A percentile compares a stretch with the other conserved stretches of the same genome.
Conservation (phyloP, 805 yeast genomes). For the Pichia insulana region DNA sequence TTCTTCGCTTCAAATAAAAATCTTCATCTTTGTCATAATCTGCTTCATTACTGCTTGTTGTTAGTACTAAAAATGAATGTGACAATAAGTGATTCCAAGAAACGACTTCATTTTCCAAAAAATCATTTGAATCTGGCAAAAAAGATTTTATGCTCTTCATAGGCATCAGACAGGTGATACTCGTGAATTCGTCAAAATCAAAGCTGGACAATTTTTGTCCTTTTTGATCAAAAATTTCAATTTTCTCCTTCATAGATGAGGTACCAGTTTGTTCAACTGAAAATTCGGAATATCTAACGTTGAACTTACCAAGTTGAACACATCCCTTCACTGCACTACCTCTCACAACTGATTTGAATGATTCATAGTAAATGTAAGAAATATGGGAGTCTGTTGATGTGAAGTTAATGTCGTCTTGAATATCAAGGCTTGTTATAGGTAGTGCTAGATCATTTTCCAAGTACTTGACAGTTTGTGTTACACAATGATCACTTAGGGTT, state of each 20-base stretch:
- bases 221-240: background rate
- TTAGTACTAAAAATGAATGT: constrained; percentile 12
- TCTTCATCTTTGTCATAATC: constrained; percentile 5
- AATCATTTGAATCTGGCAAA: constrained; percentile 7
- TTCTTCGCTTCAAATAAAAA: background rate
- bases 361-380: too few relatives aligned
- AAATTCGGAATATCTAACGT: constrained; percentile 2
- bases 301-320: background rate
- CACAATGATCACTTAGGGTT: too few relatives aligned
- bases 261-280: background rate
- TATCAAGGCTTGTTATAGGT: too few relatives aligned
- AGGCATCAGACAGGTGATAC: constrained; percentile 9
- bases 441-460: too few relatives aligned
- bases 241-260: background rate
- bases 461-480: too few relatives aligned
- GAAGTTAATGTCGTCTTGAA: too few relatives aligned
- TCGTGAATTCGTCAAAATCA: constrained; percentile 13
- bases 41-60: constrained; percentile 4
- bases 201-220: constrained; percentile 6
- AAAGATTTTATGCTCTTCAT: constrained; percentile 1
- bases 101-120: constrained; percentile 7
- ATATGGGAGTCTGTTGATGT: too few relatives aligned
- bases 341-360: too few relatives aligned
- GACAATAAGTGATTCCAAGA: background rate
- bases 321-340: too few relatives aligned